phyloP scores from a whole-genome alignment of 2,329 filamentous ascomycete species.

The Trichoderma atroviride region DNA sequence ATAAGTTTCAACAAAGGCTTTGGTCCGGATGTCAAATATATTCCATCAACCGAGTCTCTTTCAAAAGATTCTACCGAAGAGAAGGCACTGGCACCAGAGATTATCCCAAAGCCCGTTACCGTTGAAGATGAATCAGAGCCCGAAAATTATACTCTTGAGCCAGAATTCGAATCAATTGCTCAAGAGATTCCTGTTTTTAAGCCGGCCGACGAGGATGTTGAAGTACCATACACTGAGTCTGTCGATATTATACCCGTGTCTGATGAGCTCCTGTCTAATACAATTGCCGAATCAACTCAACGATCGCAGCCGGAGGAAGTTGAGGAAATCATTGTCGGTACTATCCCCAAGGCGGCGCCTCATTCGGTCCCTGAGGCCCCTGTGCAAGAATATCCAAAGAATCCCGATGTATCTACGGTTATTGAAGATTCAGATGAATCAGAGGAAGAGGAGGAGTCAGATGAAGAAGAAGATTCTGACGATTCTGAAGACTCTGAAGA shows the following conservation, averaged over 20 bases:
- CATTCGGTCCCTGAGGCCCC: not conserved
- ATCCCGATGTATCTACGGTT: not conserved
- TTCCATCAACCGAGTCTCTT: not conserved
- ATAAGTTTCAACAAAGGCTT: not conserved
- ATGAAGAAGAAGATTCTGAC: constrained; percentile 18
- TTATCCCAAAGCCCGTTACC: constrained; percentile 19
- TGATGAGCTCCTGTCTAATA: not conserved
- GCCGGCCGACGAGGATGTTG: constrained; percentile 7
- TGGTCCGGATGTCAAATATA: not conserved
- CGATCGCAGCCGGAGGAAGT: not conserved
- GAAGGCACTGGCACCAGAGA: not conserved
- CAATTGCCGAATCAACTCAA: not conserved
- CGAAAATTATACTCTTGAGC: not conserved
- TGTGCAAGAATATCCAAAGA: constrained; percentile 5
- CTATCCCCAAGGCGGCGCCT: not conserved
- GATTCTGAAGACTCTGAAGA: constrained; percentile 25
- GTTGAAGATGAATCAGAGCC: constrained; percentile 2
- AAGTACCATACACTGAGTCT: not conserved
- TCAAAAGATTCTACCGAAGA: constrained; percentile 9
- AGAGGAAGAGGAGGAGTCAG: constrained; percentile 17
- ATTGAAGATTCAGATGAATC: constrained; percentile 13
- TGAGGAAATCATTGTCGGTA: constrained; percentile 15
- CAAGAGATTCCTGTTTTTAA: constrained; percentile 3
- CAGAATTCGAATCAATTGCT: not conserved
- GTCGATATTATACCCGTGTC: constrained; percentile 6